Percentiles rank a stretch among this genome's conserved stretches.
phyloP scores from a whole-genome alignment of 148 eudicot species.

The Salicornia ramosissima region DNA sequence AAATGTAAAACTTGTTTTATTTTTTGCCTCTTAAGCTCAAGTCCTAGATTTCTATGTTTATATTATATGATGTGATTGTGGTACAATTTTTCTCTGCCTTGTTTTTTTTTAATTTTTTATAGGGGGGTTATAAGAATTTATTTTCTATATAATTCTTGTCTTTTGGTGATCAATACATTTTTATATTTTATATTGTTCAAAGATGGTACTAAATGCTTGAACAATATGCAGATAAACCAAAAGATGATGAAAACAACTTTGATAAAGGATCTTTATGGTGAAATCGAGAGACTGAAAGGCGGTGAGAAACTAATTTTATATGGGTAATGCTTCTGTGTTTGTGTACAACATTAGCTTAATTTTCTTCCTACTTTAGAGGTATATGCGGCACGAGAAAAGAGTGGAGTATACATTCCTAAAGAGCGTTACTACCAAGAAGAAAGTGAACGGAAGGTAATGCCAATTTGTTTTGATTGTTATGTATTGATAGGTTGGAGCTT shows the following conservation, averaged over 20 bases:
- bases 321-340: neutral
- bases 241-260: conserved; percentile 95
- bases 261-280: conserved; percentile 88
- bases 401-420: conserved; percentile 81
- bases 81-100: too few species aligned
- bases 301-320: conserved; percentile 42
- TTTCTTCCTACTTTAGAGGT: conserved; percentile 55
- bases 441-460: conserved; percentile 62
- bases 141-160: too few species aligned
- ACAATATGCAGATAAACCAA: conserved; percentile 62
- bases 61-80: too few species aligned
- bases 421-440: conserved; percentile 88
- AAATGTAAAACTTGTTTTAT: too few species aligned
- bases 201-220: neutral
- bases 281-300: conserved; percentile 79
- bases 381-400: conserved; percentile 79
- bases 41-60: too few species aligned
- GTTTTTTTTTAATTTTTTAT: too few species aligned
- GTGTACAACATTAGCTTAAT: too few species aligned
- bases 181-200: conserved; percentile 6
- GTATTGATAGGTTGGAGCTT: too few species aligned
- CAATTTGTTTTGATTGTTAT: too few species aligned
- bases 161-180: too few species aligned
- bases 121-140: too few species aligned
- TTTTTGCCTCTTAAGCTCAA: too few species aligned